phyloP scores from a whole-genome alignment of 2,329 filamentous ascomycete genomes.

The Cadophora sp. region DNA sequence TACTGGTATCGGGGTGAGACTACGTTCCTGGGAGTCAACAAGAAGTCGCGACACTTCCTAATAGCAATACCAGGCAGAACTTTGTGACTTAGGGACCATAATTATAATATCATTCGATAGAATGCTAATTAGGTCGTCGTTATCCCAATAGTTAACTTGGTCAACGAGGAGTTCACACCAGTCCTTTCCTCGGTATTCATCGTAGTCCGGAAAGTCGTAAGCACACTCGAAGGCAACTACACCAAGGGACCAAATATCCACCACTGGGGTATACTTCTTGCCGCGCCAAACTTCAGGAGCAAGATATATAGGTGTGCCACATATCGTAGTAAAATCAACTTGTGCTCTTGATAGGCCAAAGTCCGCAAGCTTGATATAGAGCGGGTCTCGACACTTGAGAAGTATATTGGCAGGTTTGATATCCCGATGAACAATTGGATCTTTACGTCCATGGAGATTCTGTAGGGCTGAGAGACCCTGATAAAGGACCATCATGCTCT shows the following conservation, averaged over 20 bases:
- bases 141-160: conserved; percentile 12
- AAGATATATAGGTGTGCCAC: conserved; percentile 77
- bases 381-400: conserved; percentile 56
- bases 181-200: background rate
- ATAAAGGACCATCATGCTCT: conserved; percentile 25
- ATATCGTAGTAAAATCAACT: conserved; percentile 85
- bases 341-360: conserved; percentile 67
- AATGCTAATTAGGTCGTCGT: conserved; percentile 4
- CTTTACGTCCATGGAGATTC: conserved; percentile 27
- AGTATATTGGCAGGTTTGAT: conserved; percentile 35
- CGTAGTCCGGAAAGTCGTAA: conserved; percentile 47
- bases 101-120: conserved; percentile 11
- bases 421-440: conserved; percentile 25
- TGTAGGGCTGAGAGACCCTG: conserved; percentile 28
- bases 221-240: conserved; percentile 84
- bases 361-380: conserved; percentile 49
- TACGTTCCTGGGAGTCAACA: background rate
- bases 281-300: conserved; percentile 77
- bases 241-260: conserved; percentile 69
- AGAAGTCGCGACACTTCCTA: conserved; percentile 7
- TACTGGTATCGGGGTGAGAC: conserved; percentile 6
- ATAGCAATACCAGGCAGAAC: conserved; percentile 9
- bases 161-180: conserved; percentile 12
- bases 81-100: conserved; percentile 5
- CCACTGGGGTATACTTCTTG: conserved; percentile 78